Base-by-base conservation (phyloP, 139 green algal genomes). In the Picocystis salinarum region DNA sequence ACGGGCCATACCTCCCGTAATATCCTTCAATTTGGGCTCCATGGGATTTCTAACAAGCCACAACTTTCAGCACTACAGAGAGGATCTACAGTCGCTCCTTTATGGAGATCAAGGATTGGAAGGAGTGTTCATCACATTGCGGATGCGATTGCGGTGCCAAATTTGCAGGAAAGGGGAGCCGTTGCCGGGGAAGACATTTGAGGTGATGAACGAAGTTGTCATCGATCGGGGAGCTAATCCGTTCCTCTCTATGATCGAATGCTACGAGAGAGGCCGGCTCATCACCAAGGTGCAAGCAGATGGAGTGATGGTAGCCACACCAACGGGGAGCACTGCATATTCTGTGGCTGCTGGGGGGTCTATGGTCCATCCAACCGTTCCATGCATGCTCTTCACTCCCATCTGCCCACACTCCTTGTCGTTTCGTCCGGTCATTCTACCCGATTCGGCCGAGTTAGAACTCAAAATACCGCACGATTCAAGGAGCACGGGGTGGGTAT, bases 11-110 rank as follows among this genome's bases (percentile, higher is more conserved):
- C 66, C 66, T 2, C 64, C 64, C 36, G 60, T 94, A 9, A 68
- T 95, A n/a, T 70, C 68, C 23, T 97, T 97, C 69, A 81, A 91
- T 61, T 64, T 94, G n/a, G 88, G 88, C 6, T 91, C 74, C 11
- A 67, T 98, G 31, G 88, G 88, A 41, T 98, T 98, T 59, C 60
- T 98, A 19, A 95, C 88, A 36, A 85, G 79, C 40, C 80, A 92
- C 56, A 46, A 46, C n/a, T 10, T 33, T 42, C 13, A 55, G 0
- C 58, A 80, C 24, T 82, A 74, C 54, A 50, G 47, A 33, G n/a
- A 64, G 7, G 77, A 89, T 57, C 62, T 96, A 34, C 34, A 39
- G 2, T 61, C 66, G 25, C 62, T 95, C 6, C 87, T 94, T 34
- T 64, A 80, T 40, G 83, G 84, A 4, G 34, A 57, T 13, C 39